phyloP scores from a whole-genome alignment of 148 eudicot genomes.

The Fagopyrum esculentum region DNA sequence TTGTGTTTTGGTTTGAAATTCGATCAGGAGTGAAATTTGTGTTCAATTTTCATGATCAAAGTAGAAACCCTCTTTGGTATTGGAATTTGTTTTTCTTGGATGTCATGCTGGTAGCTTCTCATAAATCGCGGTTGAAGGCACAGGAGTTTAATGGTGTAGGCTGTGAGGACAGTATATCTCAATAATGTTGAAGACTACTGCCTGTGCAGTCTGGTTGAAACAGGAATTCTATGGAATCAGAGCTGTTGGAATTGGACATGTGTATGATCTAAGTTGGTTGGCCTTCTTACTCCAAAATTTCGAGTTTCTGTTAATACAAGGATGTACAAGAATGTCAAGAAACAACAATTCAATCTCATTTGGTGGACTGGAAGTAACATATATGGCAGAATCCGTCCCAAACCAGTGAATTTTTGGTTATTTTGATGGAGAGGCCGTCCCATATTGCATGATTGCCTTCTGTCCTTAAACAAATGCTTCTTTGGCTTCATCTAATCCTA shows the following conservation, averaged over 20 bases:
- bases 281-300: no score
- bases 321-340: background rate
- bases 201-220: background rate
- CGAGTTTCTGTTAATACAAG: background rate
- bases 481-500: background rate
- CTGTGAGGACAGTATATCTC: background rate
- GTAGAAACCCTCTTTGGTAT: background rate
- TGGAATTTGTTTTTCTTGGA: background rate
- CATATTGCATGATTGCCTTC: background rate
- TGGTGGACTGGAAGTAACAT: background rate
- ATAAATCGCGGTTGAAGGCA: background rate
- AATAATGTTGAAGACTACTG: background rate
- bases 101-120: background rate
- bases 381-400: background rate
- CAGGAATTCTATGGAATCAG: background rate
- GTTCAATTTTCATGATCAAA: background rate
- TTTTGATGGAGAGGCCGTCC: background rate
- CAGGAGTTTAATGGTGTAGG: no score
- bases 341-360: background rate
- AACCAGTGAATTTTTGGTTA: background rate
- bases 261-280: background rate
- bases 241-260: background rate
- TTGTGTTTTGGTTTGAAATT: background rate
- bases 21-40: background rate
- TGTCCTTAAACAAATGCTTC: background rate